These are phyloP conservation scores for Phylloporus scabripes DNA, from an alignment of 768 basidiomycete species.

Conservation along the genomic window DNA sequence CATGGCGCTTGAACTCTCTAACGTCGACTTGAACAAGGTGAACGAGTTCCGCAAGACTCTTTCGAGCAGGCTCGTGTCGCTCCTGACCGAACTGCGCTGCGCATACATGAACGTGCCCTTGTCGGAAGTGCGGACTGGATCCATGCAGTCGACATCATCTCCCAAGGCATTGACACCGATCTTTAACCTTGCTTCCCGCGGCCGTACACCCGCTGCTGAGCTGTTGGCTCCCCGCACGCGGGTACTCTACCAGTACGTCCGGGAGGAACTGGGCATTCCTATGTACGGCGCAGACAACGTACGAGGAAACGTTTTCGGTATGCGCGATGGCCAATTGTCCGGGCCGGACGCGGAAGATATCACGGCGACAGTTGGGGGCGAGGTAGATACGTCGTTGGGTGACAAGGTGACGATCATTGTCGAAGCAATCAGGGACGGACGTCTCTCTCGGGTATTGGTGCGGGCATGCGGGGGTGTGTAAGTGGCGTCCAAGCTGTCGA, in stretches of 20 bases:
- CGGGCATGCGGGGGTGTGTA: constrained; percentile 39
- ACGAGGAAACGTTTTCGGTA: constrained; percentile 51
- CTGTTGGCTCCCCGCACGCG: constrained; percentile 52
- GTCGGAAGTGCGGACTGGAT: constrained; percentile 15
- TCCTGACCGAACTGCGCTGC: constrained; percentile 27
- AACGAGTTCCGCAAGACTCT: constrained; percentile 19
- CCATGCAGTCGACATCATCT: constrained; percentile 8
- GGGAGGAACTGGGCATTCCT: constrained; percentile 61
- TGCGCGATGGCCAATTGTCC: constrained; percentile 21
- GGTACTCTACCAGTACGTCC: constrained; percentile 72
- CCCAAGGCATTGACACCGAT: constrained; percentile 24
- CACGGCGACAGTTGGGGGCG: constrained; percentile 8
- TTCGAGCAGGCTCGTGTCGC: constrained; percentile 9
- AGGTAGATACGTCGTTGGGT: constrained; percentile 53
- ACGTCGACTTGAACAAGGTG: constrained; percentile 21
- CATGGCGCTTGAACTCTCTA: constrained; percentile 6
- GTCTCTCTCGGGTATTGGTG: constrained; percentile 54
- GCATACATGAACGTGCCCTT: constrained; percentile 26
- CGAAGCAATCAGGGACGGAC: constrained; percentile 73
- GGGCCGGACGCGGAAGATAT: constrained; percentile 36
- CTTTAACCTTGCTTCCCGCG: constrained; percentile 44
- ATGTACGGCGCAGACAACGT: constrained; percentile 81
- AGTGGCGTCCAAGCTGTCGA: background rate
- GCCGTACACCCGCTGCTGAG: constrained; percentile 59
- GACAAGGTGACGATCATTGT: constrained; percentile 70